Percentiles rank a stretch among this genome's conserved stretches.
Conservation (phyloP, 108 stramenopile species). For the Skeletonema marinoi region DNA sequence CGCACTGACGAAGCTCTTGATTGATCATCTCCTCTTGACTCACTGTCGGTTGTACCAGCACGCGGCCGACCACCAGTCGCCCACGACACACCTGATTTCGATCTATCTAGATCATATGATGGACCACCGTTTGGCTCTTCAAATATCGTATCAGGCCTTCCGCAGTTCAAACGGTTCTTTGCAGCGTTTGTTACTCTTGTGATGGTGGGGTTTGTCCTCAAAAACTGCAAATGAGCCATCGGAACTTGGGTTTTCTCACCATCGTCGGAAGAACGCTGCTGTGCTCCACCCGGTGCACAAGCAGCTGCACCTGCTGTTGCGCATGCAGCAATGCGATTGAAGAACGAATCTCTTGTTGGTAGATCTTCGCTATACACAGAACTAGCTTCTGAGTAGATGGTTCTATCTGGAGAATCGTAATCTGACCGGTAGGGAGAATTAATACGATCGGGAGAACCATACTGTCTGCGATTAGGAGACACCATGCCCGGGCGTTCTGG, state of each 20-base stretch:
- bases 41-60: not conserved
- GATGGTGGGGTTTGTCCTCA: conserved; percentile 57
- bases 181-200: conserved; percentile 33
- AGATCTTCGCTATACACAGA: not conserved
- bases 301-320: conserved; percentile 63
- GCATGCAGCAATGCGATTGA: conserved; percentile 53
- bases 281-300: conserved; percentile 28
- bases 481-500: not conserved
- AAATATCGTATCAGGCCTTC: conserved; percentile 65
- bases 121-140: conserved; percentile 45
- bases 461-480: not conserved
- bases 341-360: conserved; percentile 60
- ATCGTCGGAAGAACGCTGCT: conserved; percentile 5
- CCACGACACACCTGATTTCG: conserved; percentile 15
- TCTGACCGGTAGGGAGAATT: not conserved
- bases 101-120: not conserved
- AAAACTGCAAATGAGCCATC: conserved; percentile 65
- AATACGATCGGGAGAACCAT: not conserved
- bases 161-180: conserved; percentile 50
- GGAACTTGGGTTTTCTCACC: conserved; percentile 41
- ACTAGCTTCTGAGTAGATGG: not conserved
- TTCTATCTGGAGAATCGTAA: not conserved
- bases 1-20: not conserved
- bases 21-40: not conserved
- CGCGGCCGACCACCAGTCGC: conserved; percentile 8